phyloP scores from a whole-genome alignment of 164 flowering plant species.

The Houttuynia cordata region DNA sequence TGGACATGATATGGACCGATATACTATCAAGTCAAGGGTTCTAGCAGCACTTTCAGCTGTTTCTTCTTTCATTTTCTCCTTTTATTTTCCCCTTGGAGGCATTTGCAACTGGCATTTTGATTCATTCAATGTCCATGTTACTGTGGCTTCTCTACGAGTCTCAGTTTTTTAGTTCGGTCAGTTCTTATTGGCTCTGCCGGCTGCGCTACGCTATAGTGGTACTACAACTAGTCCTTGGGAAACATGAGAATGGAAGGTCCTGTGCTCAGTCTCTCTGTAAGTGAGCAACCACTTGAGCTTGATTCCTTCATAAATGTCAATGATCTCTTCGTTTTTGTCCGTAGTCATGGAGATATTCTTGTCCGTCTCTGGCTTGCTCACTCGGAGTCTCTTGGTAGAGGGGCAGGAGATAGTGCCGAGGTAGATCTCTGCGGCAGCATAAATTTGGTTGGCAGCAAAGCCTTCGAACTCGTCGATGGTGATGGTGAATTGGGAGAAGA shows the following conservation, averaged over 20 bases:
- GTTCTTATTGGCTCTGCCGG: no score
- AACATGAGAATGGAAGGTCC: neutral
- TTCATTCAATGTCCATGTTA: no score
- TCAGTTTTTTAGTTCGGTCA: no score
- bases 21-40: no score
- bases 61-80: no score
- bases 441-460: constrained; percentile 12
- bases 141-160: no score
- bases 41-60: no score
- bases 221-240: no score
- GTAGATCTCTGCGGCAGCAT: constrained; percentile 14
- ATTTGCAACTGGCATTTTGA: no score
- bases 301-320: constrained; percentile 9
- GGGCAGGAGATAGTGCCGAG: constrained; percentile 10
- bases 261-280: neutral
- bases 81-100: no score
- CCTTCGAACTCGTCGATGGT: constrained; percentile 17
- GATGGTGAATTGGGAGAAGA: constrained; percentile 29
- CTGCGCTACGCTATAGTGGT: no score
- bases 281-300: constrained; percentile 8
- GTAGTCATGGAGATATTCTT: constrained; percentile 1
- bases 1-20: no score
- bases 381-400: constrained; percentile 2
- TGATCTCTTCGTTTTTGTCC: constrained; percentile 10
- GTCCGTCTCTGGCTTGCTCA: constrained; percentile 6